Percentiles rank a stretch among this genome's conserved stretches.
Conservation (phyloP, 208 protist species). For the Porcisia hertigi region DNA sequence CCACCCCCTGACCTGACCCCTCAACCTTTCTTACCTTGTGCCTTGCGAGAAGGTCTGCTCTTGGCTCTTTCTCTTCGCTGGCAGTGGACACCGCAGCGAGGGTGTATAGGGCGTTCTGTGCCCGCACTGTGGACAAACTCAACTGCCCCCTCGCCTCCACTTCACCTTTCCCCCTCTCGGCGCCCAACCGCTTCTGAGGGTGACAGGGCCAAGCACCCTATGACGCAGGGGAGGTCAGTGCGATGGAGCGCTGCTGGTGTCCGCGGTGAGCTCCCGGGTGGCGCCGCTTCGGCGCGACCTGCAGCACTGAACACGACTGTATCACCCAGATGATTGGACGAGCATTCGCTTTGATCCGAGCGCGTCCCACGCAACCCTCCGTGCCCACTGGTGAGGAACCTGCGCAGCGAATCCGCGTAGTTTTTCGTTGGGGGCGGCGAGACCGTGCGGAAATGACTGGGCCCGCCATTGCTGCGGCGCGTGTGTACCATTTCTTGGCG, state of each 20-base stretch:
- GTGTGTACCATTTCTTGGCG: constrained; percentile 1
- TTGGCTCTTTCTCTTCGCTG: neutral
- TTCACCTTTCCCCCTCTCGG: neutral
- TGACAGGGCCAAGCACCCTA: neutral
- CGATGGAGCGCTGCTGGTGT: neutral
- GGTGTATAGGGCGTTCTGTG: neutral
- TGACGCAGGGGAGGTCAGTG: neutral
- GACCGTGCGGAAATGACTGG: too few species aligned
- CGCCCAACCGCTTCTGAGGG: neutral
- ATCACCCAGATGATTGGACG: neutral
- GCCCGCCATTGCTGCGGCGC: too few species aligned
- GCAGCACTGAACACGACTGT: neutral
- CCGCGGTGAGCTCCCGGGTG: neutral
- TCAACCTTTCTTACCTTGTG: too few species aligned
- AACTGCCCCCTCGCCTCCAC: neutral
- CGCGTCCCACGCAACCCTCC: too few species aligned
- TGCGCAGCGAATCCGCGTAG: too few species aligned
- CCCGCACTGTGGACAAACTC: neutral
- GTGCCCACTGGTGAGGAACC: too few species aligned
- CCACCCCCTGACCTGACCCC: too few species aligned
- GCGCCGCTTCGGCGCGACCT: neutral
- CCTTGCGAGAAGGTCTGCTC: neutral
- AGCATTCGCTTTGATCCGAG: too few species aligned
- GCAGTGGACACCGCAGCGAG: neutral
- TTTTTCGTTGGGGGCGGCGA: too few species aligned